phyloP scores from a whole-genome alignment of 257 asterid genomes.

The Solanum lycopersicoides region DNA sequence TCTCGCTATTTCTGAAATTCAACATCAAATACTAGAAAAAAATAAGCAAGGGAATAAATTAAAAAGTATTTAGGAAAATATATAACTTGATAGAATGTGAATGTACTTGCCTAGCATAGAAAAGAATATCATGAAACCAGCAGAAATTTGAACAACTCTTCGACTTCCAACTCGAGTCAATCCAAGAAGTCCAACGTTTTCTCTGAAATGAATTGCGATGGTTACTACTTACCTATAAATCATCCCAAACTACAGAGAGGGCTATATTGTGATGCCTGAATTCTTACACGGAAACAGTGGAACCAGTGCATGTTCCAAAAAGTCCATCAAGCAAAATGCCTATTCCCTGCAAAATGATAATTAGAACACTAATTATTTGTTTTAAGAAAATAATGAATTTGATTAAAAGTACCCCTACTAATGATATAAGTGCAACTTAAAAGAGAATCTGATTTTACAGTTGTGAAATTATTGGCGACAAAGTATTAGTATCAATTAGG shows the following conservation, averaged over 20 bases:
- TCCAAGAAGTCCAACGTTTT: conserved; percentile 96
- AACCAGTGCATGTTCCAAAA: conserved; percentile 85
- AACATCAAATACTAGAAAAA: not conserved
- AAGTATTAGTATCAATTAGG: not conserved
- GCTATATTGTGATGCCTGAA: not conserved
- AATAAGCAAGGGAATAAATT: not conserved
- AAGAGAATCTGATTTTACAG: not conserved
- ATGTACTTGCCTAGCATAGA: conserved; percentile 62
- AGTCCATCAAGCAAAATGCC: conserved; percentile 90
- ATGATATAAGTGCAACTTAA: not conserved
- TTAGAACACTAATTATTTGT: not conserved
- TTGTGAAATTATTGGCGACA: not conserved
- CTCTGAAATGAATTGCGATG: conserved; percentile 39
- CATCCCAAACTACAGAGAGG: not conserved
- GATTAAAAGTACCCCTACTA: not conserved
- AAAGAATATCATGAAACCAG: conserved; percentile 97
- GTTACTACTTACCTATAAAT: conserved; percentile 24
- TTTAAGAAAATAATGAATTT: not conserved
- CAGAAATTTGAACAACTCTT: conserved; percentile 90
- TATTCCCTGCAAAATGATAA: conserved; percentile 56
- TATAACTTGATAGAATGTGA: not conserved
- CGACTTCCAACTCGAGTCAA: conserved; percentile 99
- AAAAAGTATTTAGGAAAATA: not conserved
- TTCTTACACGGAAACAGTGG: conserved; percentile 94
- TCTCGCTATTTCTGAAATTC: not conserved